Evolutionary conservation across 352 stramenopile genomes (phyloP).

Genomic region (Globisporangium barbulae): DNA sequence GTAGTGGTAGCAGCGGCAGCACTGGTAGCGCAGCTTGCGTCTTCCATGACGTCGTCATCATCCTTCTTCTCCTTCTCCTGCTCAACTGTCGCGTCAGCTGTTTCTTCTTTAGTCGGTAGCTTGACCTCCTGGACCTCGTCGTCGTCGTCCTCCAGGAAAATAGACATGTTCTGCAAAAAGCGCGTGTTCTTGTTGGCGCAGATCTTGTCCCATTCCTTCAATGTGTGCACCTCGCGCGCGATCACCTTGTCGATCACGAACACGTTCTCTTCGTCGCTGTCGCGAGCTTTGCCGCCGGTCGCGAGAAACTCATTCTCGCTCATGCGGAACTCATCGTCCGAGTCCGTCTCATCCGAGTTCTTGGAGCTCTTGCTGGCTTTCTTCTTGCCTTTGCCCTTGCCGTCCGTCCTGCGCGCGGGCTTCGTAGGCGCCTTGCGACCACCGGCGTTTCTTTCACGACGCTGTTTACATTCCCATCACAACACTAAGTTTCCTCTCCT

Average conservation of each 20-base stretch:
- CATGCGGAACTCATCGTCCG: slow-evolving; percentile 24
- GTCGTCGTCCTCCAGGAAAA: slow-evolving; percentile 68
- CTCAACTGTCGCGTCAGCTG: background rate
- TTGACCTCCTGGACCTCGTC: slow-evolving; percentile 13
- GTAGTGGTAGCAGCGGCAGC: background rate
- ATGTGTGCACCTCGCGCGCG: slow-evolving; percentile 69
- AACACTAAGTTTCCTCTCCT: background rate
- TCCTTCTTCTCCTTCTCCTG: slow-evolving; percentile 7
- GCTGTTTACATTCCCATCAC: background rate
- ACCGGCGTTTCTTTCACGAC: slow-evolving; percentile 3
- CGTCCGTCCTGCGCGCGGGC: background rate
- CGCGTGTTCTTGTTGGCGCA: slow-evolving; percentile 70
- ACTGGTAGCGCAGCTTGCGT: background rate
- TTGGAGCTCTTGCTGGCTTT: slow-evolving; percentile 7
- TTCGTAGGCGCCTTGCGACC: slow-evolving; percentile 9
- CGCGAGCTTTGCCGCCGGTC: background rate
- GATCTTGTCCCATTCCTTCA: slow-evolving; percentile 77
- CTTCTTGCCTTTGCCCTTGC: slow-evolving; percentile 17
- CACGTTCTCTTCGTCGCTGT: slow-evolving; percentile 45
- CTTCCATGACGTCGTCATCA: slow-evolving; percentile 3
- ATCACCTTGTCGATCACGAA: slow-evolving; percentile 87
- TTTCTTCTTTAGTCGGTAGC: background rate
- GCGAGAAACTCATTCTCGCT: slow-evolving; percentile 1
- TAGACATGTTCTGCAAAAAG: slow-evolving; percentile 77
- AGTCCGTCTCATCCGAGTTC: slow-evolving; percentile 11